Evolutionary conservation across 1,139 yeast genomes (phyloP).

Genomic region (Suhomyces bokatorum): DNA sequence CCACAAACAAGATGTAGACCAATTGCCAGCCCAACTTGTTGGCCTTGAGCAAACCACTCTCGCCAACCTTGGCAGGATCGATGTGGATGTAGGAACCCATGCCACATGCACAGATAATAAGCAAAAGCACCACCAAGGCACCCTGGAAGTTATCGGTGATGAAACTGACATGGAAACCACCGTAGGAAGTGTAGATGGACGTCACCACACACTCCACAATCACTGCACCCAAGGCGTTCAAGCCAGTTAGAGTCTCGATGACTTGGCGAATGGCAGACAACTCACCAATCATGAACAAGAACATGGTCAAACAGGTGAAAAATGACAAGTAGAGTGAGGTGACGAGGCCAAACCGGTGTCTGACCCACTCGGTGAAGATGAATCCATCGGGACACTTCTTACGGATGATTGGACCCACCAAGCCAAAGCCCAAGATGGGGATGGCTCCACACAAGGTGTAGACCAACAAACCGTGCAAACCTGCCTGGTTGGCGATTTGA

Average conservation of each 20-base stretch:
- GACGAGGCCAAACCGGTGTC: slow-evolving; percentile 71
- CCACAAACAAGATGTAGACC: slow-evolving; percentile 78
- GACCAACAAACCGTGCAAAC: slow-evolving; percentile 83
- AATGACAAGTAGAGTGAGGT: slow-evolving; percentile 75
- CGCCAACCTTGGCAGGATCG: slow-evolving; percentile 60
- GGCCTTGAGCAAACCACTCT: slow-evolving; percentile 63
- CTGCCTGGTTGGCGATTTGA: slow-evolving; percentile 81
- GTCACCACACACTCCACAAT: slow-evolving; percentile 88
- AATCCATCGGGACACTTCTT: slow-evolving; percentile 85
- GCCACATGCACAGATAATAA: slow-evolving; percentile 74
- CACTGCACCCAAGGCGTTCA: slow-evolving; percentile 77
- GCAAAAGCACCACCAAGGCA: slow-evolving; percentile 61
- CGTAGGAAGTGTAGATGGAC: slow-evolving; percentile 80
- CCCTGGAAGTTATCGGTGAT: slow-evolving; percentile 89
- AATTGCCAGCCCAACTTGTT: slow-evolving; percentile 87
- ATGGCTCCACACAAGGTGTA: slow-evolving; percentile 80
- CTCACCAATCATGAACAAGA: slow-evolving; percentile 85
- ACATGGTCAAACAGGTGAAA: slow-evolving; percentile 84
- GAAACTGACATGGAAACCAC: slow-evolving; percentile 89
- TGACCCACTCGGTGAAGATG: slow-evolving; percentile 93
- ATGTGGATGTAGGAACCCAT: slow-evolving; percentile 77
- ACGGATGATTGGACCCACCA: slow-evolving; percentile 79
- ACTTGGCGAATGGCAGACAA: slow-evolving; percentile 78
- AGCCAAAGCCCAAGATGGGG: slow-evolving; percentile 81
- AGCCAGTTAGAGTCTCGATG: slow-evolving; percentile 73